Evolutionary conservation across 1,139 yeast species (phyloP).

Genomic region (Yamadazyma mexicana): DNA sequence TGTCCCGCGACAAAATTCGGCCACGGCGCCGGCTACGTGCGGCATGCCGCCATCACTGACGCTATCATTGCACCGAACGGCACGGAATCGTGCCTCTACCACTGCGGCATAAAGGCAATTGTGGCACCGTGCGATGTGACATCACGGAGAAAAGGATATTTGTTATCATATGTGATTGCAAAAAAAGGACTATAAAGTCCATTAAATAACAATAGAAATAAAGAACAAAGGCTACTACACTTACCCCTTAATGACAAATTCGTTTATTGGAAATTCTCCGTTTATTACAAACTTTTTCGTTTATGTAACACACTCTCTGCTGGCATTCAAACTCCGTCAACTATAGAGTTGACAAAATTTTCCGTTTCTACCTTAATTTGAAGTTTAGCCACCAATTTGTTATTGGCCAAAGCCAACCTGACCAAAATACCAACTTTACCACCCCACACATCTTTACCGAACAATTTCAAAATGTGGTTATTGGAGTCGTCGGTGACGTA

Average conservation of each 20-base stretch:
- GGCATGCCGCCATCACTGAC: too few species aligned
- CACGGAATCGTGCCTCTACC: neutral
- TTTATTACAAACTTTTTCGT: too few species aligned
- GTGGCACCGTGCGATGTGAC: too few species aligned
- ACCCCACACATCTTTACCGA: constrained; percentile 79
- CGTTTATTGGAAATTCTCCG: too few species aligned
- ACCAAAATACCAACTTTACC: constrained; percentile 68
- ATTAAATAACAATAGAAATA: too few species aligned
- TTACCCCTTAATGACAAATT: too few species aligned
- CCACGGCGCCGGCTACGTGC: too few species aligned
- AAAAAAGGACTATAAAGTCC: neutral
- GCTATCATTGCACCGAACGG: neutral
- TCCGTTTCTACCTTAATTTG: constrained; percentile 67
- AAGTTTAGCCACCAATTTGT: constrained; percentile 74
- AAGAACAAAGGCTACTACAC: too few species aligned
- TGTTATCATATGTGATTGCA: neutral
- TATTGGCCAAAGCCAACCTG: constrained; percentile 71
- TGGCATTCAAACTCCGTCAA: constrained; percentile 31
- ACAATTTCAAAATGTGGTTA: constrained; percentile 73
- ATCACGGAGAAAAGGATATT: neutral
- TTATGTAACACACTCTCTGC: neutral
- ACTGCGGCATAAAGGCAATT: too few species aligned
- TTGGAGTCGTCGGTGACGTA: constrained; percentile 60
- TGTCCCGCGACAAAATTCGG: neutral
- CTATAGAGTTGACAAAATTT: constrained; percentile 45